These are phyloP conservation scores for Trichoderma sp. DNA, from an alignment of 2,329 filamentous ascomycete species.

Conservation along the genomic window DNA sequence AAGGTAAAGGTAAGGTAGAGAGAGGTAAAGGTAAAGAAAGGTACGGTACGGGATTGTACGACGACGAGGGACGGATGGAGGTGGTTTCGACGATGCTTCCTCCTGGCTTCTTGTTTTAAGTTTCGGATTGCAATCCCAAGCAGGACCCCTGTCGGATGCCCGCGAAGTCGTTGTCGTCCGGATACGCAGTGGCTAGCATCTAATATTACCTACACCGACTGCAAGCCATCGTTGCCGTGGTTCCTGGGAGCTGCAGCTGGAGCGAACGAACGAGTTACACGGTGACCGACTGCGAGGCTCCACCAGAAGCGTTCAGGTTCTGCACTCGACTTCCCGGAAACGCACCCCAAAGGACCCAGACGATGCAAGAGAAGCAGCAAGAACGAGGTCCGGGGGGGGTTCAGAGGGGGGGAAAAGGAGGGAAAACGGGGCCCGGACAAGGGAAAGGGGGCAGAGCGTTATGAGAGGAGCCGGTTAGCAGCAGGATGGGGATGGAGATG, in stretches of 20 bases:
- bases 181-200: neutral
- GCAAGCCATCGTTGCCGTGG: conserved; percentile 28
- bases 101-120: conserved; percentile 26
- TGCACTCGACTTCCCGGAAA: conserved; percentile 12
- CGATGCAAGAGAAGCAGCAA: too few relatives aligned
- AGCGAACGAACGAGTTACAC: conserved; percentile 26
- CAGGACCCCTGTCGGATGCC: conserved; percentile 14
- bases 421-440: conserved; percentile 5
- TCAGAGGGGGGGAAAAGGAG: neutral
- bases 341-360: conserved; percentile 23
- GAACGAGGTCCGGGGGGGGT: neutral
- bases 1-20: too few relatives aligned
- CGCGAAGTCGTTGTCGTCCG: conserved; percentile 21
- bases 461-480: neutral
- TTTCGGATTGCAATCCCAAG: conserved; percentile 18
- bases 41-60: too few relatives aligned
- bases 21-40: too few relatives aligned
- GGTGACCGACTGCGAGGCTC: conserved; percentile 23
- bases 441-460: conserved; percentile 12
- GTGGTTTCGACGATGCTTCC: conserved; percentile 21
- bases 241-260: conserved; percentile 25
- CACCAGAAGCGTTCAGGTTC: conserved; percentile 9
- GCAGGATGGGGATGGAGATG: neutral
- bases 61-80: neutral
- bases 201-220: conserved; percentile 28